phyloP scores from a whole-genome alignment of 2,329 filamentous ascomycete genomes.

The Nothomitra cinnamomea region DNA sequence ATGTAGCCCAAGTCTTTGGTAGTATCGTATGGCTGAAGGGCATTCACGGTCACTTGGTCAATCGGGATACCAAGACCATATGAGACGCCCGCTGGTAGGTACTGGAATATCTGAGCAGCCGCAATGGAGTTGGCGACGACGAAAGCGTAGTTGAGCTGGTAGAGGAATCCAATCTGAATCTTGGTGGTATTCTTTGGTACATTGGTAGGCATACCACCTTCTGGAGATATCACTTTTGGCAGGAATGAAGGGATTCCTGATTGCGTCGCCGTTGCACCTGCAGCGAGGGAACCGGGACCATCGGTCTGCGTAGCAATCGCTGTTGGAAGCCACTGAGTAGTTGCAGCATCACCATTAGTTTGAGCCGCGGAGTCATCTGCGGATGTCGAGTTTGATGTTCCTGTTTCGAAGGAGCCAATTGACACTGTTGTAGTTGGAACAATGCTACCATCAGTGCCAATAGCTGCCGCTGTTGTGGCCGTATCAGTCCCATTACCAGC shows the following conservation, averaged over 20 bases:
- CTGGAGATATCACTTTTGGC: constrained; percentile 60
- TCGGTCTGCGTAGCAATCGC: constrained; percentile 43
- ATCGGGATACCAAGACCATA: constrained; percentile 37
- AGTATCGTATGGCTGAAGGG: constrained; percentile 63
- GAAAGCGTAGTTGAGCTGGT: constrained; percentile 68
- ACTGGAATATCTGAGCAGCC: constrained; percentile 70
- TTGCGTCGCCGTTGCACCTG: constrained; percentile 24
- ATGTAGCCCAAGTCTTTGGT: constrained; percentile 52
- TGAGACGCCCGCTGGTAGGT: constrained; percentile 53
- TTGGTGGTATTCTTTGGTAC: constrained; percentile 47
- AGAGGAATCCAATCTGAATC: constrained; percentile 74
- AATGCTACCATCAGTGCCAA: background rate
- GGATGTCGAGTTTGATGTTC: constrained; percentile 5
- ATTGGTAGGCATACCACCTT: constrained; percentile 33
- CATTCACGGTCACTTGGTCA: constrained; percentile 45
- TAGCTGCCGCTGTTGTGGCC: background rate
- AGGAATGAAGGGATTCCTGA: constrained; percentile 46
- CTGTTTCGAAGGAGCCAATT: too few species aligned
- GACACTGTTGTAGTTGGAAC: too few species aligned
- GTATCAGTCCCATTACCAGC: constrained; percentile 2
- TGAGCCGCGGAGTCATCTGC: constrained; percentile 25
- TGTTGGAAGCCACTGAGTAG: constrained; percentile 35
- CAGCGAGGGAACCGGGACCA: constrained; percentile 19
- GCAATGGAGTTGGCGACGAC: constrained; percentile 55
- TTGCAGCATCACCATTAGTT: constrained; percentile 29